Percentiles rank a stretch among this genome's conserved stretches.
Conservation (phyloP, 805 yeast genomes). For the Candida andamanensis region DNA sequence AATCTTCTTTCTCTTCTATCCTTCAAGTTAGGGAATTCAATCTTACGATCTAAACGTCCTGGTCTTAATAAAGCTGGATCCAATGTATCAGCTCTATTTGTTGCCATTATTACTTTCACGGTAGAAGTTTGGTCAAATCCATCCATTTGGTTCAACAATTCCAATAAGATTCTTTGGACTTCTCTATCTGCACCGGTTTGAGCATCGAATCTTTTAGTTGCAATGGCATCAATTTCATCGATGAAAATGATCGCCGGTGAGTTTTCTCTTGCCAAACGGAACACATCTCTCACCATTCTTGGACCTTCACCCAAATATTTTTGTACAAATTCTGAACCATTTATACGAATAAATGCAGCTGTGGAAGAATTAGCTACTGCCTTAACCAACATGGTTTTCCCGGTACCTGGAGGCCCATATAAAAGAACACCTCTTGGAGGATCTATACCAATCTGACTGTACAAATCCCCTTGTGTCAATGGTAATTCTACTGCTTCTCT, state of each 20-base stretch:
- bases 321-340: constrained; percentile 97
- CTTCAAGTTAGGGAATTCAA: constrained; percentile 92
- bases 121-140: constrained; percentile 95
- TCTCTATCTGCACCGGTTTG: constrained; percentile 99
- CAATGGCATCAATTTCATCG: constrained; percentile 98
- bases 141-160: constrained; percentile 96
- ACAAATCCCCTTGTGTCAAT: constrained; percentile 89
- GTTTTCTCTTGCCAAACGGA: constrained; percentile 94
- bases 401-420: constrained; percentile 99
- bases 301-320: constrained; percentile 99
- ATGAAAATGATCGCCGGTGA: constrained; percentile 95
- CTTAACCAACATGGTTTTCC: constrained; percentile 97
- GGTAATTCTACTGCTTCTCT: constrained; percentile 98
- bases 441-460: constrained; percentile 96
- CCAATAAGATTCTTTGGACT: constrained; percentile 95
- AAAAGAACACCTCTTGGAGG: constrained; percentile 97
- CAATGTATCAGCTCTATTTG: constrained; percentile 97
- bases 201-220: constrained; percentile 98
- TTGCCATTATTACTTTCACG: constrained; percentile 98
- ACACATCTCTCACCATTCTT: constrained; percentile 98
- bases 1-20: constrained; percentile 98
- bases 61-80: constrained; percentile 98
- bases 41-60: constrained; percentile 96
- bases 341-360: constrained; percentile 93
- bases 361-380: constrained; percentile 97